Evolutionary conservation across 192 early-diverging fungal genomes (phyloP), one percentile per base, ranked within the genome.

Genomic region (Podila clonocystis): DNA sequence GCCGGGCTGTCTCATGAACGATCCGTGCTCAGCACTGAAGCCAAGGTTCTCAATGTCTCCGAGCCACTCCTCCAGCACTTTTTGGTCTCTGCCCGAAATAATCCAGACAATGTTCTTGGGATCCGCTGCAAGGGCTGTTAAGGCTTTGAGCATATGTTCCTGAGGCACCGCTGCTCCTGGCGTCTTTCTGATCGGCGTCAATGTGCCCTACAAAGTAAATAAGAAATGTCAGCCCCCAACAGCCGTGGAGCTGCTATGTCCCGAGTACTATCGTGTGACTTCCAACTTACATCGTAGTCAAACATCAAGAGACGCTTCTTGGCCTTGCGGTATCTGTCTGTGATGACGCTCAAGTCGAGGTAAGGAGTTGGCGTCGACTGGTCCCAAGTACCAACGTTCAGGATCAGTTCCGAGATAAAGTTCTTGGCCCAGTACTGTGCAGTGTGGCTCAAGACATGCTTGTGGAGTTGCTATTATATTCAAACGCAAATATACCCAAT

Each of bases 11-110:
- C 94, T 93, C 63, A 98, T 91, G 75, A 99, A 98, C 38, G 91
- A 91, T 26, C 98, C 98, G 75, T 99, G 97, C 80, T 99, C 98
- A 19, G 97, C 97, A 68, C 93, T 93, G 30, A 94, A 86, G 0
- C 97, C 95, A 55, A 99, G 84, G 5, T 89, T 87, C 12, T 83
- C 76, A 36, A 99, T 87, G 34, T 82, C 38, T 19, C 97, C 95
- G 29, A 99, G 85, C 89, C 95, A 97, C 7, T 93, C 83, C 45
- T 97, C 94, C 48, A 99, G 76, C 29, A 93, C 91, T 48, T 88
- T 84, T 68, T 94, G 88, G 82, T 98, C 97, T 49, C 96, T 89
- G 1, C 98, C 98, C 45, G 95, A 97, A 57, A 99, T 95, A 15
- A 99, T 86, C 85, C 94, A 97, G 4, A 97, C 90, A 63, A 89